These are phyloP conservation scores for Phoenix dactylifera DNA, from an alignment of 176 grass and related monocot species.

Conservation along the genomic window DNA sequence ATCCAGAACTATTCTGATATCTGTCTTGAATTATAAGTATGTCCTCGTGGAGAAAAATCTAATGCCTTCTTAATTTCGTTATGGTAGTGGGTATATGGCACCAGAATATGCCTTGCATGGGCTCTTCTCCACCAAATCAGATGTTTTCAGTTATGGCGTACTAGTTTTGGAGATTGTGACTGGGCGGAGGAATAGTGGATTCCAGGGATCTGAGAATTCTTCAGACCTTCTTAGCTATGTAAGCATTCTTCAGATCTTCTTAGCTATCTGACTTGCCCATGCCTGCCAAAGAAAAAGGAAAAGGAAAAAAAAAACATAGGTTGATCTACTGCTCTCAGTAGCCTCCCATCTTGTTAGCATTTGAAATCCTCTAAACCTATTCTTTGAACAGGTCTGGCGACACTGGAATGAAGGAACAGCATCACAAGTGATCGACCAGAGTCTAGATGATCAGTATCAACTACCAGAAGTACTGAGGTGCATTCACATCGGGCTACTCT, in stretches of 20 bases:
- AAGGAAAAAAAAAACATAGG: too few relatives aligned
- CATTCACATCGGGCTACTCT: slow-evolving; percentile 38
- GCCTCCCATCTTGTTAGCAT: too few relatives aligned
- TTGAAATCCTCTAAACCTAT: not conserved
- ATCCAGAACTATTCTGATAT: too few relatives aligned
- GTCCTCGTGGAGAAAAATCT: not conserved
- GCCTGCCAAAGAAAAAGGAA: too few relatives aligned
- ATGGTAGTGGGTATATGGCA: slow-evolving; percentile 48
- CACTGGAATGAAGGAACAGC: slow-evolving; percentile 22
- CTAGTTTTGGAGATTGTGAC: slow-evolving; percentile 52
- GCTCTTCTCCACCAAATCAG: slow-evolving; percentile 48
- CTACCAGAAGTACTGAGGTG: slow-evolving; percentile 25
- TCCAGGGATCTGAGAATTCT: slow-evolving; percentile 40
- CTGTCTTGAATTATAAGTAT: too few relatives aligned
- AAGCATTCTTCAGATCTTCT: too few relatives aligned
- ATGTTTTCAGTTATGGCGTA: slow-evolving; percentile 46
- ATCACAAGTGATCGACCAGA: slow-evolving; percentile 9
- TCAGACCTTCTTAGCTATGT: slow-evolving; percentile 49
- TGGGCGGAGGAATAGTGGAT: slow-evolving; percentile 37
- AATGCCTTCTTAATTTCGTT: too few relatives aligned
- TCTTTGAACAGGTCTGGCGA: slow-evolving; percentile 14
- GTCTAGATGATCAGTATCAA: not conserved
- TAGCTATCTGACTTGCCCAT: too few relatives aligned
- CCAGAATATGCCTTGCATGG: slow-evolving; percentile 56
- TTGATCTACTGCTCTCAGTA: too few relatives aligned